These are phyloP conservation scores for Tolypocladium sp. DNA, from an alignment of 2,329 filamentous ascomycete species.

Conservation along the genomic window DNA sequence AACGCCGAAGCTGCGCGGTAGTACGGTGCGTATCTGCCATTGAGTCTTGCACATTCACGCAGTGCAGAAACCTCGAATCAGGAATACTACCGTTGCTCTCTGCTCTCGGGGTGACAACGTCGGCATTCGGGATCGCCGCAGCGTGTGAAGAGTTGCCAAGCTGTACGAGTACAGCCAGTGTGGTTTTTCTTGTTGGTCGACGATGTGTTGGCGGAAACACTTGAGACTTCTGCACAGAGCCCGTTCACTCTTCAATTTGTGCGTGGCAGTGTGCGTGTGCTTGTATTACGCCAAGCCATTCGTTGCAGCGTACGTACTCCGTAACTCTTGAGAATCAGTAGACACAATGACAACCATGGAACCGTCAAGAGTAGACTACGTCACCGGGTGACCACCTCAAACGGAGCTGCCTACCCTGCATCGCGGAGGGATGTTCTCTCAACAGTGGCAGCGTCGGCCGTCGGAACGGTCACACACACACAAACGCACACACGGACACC, in stretches of 20 bases:
- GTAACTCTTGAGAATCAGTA: background rate
- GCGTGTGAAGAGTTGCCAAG: background rate
- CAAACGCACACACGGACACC: background rate
- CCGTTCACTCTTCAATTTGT: background rate
- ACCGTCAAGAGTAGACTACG: background rate
- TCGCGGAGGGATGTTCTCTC: background rate
- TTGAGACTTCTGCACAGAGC: background rate
- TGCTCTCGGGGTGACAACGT: no score
- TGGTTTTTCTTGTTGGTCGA: background rate
- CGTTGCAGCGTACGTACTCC: background rate
- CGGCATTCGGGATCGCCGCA: background rate
- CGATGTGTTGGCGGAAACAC: background rate
- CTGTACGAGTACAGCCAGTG: background rate
- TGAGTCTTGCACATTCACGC: no score
- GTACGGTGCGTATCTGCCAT: no score
- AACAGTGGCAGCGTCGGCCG: background rate
- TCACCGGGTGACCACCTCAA: no score
- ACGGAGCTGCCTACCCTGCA: background rate
- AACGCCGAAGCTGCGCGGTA: no score
- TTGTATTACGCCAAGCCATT: background rate
- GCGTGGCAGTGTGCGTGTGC: background rate
- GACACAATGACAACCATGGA: background rate
- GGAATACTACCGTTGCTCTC: no score
- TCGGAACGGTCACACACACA: background rate
- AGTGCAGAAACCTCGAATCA: no score